A percentile compares a stretch with the other conserved stretches of the same genome.
These are phyloP conservation scores for Cystoisospora suis DNA, from an alignment of 169 alveolate genomes.

Conservation along the genomic window DNA sequence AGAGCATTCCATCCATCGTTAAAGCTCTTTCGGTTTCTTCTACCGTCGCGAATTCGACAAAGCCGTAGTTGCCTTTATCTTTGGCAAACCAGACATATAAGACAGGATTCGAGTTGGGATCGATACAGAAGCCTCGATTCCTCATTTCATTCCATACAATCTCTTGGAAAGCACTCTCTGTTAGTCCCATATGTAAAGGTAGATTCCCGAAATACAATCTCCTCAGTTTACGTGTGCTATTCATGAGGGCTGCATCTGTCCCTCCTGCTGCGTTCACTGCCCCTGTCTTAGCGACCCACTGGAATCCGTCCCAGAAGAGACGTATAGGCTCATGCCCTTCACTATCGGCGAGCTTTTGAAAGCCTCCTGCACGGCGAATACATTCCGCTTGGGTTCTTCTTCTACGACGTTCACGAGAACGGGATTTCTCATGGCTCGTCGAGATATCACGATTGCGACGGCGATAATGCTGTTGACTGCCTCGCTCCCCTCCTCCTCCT, in stretches of 20 bases:
- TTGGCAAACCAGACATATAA: slow-evolving; percentile 92
- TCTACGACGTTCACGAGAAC: slow-evolving; percentile 74
- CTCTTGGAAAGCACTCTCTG: slow-evolving; percentile 88
- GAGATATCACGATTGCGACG: slow-evolving; percentile 41
- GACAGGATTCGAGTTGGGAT: slow-evolving; percentile 89
- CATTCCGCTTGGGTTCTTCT: slow-evolving; percentile 75
- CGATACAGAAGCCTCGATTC: slow-evolving; percentile 82
- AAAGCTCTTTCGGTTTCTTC: slow-evolving; percentile 92
- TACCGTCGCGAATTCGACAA: slow-evolving; percentile 88
- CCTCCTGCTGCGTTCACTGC: slow-evolving; percentile 70
- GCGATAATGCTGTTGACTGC: neutral
- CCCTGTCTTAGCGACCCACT: slow-evolving; percentile 91
- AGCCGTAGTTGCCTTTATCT: slow-evolving; percentile 92
- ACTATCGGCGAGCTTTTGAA: slow-evolving; percentile 87
- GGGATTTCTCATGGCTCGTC: slow-evolving; percentile 48
- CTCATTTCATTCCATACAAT: slow-evolving; percentile 89
- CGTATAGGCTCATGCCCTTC: slow-evolving; percentile 91
- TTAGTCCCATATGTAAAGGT: slow-evolving; percentile 86
- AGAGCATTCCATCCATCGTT: slow-evolving; percentile 89
- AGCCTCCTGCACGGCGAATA: slow-evolving; percentile 87
- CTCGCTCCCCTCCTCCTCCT: neutral
- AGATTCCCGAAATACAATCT: slow-evolving; percentile 89
- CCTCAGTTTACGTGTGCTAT: slow-evolving; percentile 87
- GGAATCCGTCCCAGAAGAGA: slow-evolving; percentile 93
- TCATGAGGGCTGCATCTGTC: slow-evolving; percentile 87